phyloP scores from a whole-genome alignment of 768 basidiomycete genomes.

The Lentinula sp. region DNA sequence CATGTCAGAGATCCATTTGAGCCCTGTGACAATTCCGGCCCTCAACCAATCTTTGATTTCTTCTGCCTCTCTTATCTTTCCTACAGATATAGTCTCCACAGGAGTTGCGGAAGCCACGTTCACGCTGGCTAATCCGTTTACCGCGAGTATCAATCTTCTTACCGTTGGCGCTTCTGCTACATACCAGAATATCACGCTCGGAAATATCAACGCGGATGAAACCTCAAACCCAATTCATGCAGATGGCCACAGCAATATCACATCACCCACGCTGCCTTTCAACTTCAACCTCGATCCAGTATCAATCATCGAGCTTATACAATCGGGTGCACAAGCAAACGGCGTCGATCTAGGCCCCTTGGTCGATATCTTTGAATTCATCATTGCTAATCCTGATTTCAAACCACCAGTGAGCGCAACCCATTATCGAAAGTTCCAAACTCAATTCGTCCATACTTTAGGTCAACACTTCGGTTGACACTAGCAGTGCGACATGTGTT shows the following conservation, averaged over 20 bases:
- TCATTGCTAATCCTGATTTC: conserved; percentile 42
- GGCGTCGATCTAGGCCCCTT: conserved; percentile 59
- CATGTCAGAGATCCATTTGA: conserved; percentile 51
- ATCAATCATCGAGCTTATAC: conserved; percentile 54
- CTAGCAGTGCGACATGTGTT: conserved; percentile 46
- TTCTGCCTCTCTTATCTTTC: conserved; percentile 52
- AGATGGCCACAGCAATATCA: conserved; percentile 49
- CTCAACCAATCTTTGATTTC: conserved; percentile 56
- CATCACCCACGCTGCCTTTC: conserved; percentile 52
- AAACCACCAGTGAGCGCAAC: conserved; percentile 40
- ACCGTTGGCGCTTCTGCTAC: conserved; percentile 46
- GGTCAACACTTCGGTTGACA: conserved; percentile 53
- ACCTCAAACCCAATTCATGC: conserved; percentile 55
- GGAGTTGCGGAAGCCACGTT: conserved; percentile 56
- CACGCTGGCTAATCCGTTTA: conserved; percentile 62
- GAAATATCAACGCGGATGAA: conserved; percentile 49
- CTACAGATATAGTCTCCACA: conserved; percentile 52
- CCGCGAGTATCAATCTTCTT: conserved; percentile 63
- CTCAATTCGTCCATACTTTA: conserved; percentile 13
- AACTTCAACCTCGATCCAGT: conserved; percentile 58
- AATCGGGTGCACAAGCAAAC: conserved; percentile 43
- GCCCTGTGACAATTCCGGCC: conserved; percentile 60
- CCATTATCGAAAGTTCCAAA: too few relatives aligned
- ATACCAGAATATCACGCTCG: conserved; percentile 50
- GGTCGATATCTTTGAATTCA: conserved; percentile 45